These are phyloP conservation scores for Spizellomyces sp. DNA, from an alignment of 192 early-diverging fungal species.

Conservation along the genomic window DNA sequence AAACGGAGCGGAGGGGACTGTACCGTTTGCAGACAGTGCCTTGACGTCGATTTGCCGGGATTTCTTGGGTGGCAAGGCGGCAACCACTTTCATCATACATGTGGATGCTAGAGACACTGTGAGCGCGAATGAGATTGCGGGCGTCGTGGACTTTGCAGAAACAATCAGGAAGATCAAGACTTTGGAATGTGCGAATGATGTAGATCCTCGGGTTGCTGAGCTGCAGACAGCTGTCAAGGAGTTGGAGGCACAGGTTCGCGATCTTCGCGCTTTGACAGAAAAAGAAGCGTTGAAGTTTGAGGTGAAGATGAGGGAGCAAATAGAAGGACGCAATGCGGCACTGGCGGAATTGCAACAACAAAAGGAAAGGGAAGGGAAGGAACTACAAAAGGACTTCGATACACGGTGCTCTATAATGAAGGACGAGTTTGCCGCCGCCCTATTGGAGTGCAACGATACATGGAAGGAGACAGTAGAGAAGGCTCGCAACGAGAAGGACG, in stretches of 20 bases:
- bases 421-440: too few relatives aligned
- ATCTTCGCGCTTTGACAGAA: too few relatives aligned
- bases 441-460: too few relatives aligned
- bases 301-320: too few relatives aligned
- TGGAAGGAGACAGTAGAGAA: too few relatives aligned
- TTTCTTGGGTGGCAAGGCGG: neutral
- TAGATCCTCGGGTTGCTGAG: constrained; percentile 13
- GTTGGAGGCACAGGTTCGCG: neutral
- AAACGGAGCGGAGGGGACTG: constrained; percentile 9
- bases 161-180: constrained; percentile 11
- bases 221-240: neutral
- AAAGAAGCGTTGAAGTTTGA: too few relatives aligned
- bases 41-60: constrained; percentile 5
- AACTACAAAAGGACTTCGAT: too few relatives aligned
- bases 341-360: too few relatives aligned
- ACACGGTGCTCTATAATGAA: too few relatives aligned
- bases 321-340: too few relatives aligned
- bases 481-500: too few relatives aligned
- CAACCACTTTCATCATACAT: neutral
- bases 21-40: constrained; percentile 10
- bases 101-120: constrained; percentile 7
- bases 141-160: constrained; percentile 13
- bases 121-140: constrained; percentile 4
- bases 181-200: neutral
- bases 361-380: too few relatives aligned